Percentiles rank a stretch among this genome's conserved stretches.
These are phyloP conservation scores for Fusarium sp. DNA, from an alignment of 2,329 filamentous ascomycete genomes.

Conservation along the genomic window DNA sequence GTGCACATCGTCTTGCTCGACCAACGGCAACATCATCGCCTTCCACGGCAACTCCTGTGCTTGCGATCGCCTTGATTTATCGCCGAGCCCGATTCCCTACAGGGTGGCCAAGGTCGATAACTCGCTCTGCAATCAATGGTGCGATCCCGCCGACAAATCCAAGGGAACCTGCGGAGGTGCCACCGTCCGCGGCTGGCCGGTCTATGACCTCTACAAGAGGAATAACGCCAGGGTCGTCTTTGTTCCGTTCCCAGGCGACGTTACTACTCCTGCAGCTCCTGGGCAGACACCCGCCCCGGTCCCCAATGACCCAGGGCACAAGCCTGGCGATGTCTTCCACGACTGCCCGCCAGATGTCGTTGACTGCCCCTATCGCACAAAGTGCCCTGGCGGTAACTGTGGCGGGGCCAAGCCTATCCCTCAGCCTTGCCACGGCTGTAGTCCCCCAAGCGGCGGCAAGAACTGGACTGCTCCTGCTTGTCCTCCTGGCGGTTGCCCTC, in stretches of 20 bases:
- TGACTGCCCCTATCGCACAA: slow-evolving; percentile 35
- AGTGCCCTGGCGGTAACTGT: slow-evolving; percentile 27
- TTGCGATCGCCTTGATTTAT: slow-evolving; percentile 36
- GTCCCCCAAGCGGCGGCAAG: slow-evolving; percentile 13
- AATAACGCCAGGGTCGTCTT: slow-evolving; percentile 27
- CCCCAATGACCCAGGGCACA: slow-evolving; percentile 1
- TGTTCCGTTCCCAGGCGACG: slow-evolving; percentile 9
- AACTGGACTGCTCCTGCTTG: slow-evolving; percentile 37
- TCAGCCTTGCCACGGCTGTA: slow-evolving; percentile 29
- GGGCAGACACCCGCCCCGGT: slow-evolving; percentile 8
- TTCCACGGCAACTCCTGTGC: slow-evolving; percentile 28
- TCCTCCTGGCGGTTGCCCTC: slow-evolving; percentile 26
- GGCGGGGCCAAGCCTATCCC: slow-evolving; percentile 2
- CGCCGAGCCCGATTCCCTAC: slow-evolving; percentile 22
- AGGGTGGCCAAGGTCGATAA: slow-evolving; percentile 29
- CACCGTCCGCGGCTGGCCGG: slow-evolving; percentile 25
- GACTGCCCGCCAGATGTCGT: slow-evolving; percentile 32
- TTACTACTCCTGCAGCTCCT: slow-evolving; percentile 15
- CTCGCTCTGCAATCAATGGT: slow-evolving; percentile 28
- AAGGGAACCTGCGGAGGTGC: slow-evolving; percentile 33
- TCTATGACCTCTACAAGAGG: slow-evolving; percentile 38
- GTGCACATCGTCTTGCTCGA: slow-evolving; percentile 28
- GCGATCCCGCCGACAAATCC: slow-evolving; percentile 26
- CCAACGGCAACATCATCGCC: slow-evolving; percentile 34
- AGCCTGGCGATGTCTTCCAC: slow-evolving; percentile 31